Conservation (phyloP, 2,329 filamentous ascomycete genomes). For the Pseudocercospora cruenta region DNA sequence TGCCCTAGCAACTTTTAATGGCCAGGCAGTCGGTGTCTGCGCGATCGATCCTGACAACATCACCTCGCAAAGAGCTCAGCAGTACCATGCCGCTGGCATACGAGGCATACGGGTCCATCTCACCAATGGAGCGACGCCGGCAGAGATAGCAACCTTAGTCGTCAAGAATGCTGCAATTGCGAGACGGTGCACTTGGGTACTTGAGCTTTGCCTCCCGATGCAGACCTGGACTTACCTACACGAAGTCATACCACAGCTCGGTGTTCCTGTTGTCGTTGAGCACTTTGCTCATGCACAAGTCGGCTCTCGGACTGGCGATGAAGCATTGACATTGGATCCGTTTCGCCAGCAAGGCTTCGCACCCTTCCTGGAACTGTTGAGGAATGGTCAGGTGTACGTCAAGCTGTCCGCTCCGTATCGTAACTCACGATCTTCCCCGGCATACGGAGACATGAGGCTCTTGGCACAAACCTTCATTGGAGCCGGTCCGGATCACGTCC, state of each 20-base stretch:
- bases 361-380: background rate
- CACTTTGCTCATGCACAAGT: constrained; percentile 2
- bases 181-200: background rate
- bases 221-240: background rate
- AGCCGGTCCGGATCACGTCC: background rate
- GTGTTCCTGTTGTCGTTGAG: constrained; percentile 5
- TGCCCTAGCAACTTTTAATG: background rate
- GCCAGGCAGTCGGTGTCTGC: background rate
- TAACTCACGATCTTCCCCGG: background rate
- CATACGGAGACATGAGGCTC: constrained; percentile 2
- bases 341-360: background rate
- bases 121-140: background rate
- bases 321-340: background rate
- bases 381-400: background rate
- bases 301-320: background rate
- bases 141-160: background rate
- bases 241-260: background rate
- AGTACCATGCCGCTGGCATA: background rate
- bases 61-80: background rate
- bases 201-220: background rate
- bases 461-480: background rate
- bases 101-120: background rate
- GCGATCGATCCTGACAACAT: background rate
- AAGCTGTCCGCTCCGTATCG: constrained; percentile 11
- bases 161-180: background rate